Base-by-base conservation (phyloP, 2,329 filamentous ascomycete species). In the Calcarisporium arbuscula region DNA sequence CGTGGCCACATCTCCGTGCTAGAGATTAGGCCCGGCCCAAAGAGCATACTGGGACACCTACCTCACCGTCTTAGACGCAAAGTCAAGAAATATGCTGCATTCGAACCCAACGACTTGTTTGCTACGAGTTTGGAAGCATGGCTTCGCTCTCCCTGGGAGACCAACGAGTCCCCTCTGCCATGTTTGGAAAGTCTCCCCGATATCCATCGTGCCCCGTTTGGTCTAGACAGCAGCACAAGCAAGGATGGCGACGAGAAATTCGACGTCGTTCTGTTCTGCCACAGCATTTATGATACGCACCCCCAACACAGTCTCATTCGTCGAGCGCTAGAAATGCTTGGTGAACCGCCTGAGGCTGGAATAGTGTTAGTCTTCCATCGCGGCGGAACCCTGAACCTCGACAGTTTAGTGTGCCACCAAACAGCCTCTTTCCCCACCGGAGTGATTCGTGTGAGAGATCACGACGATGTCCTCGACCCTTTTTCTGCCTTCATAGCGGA, bases 271-370 rank as follows among this genome's bases (percentile, higher is more conserved):
- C 47, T 82, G 5, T 77, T 81, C 53, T 80, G 74, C 43, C 75
- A 80, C 49, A 78, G 77, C 56, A 68, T 80, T 67, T 79, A 80
- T 43, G 73, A 72, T 39, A 71, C 80, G 67, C 60, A 59, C 0
- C 60, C 62, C 3, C 70, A 73, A 43, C 45, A 41, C n/a, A 48
- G 11, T 2, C 64, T 61, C 39, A 65, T 81, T 41, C 49, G 67
- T 48, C 44, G 40, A 14, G 64, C 70, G 3, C 48, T 80, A 7
- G 44, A 51, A 14, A 60, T 74, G 62, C 68, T 80, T 20, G 51
- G 43, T 40, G 43, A 60, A 35, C 36, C 45, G 21, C 51, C 57
- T 41, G 42, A 53, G 37, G 58, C 46, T n/a, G 65, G 62, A 35
- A 48, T 73, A 18, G 64, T 76, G 2, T 57, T 68, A 3, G 61